These are phyloP conservation scores for Xylaria sp. DNA, from an alignment of 2,329 filamentous ascomycete genomes.

Conservation along the genomic window DNA sequence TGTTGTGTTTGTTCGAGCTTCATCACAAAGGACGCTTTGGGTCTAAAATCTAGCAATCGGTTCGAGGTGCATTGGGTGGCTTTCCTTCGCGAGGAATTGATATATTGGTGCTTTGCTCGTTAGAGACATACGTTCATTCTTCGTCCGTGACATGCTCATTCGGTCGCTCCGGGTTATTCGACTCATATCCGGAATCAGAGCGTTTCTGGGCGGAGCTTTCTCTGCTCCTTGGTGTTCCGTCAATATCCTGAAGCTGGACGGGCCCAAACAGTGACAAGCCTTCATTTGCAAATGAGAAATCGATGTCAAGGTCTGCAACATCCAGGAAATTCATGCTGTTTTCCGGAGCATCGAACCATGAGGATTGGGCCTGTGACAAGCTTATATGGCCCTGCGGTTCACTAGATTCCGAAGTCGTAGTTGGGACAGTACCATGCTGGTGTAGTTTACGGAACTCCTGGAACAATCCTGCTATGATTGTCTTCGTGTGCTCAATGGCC, in stretches of 20 bases:
- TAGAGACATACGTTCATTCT: background rate
- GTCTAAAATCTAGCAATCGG: background rate
- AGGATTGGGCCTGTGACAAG: background rate
- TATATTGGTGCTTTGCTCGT: background rate
- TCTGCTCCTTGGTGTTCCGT: background rate
- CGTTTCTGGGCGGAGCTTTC: background rate
- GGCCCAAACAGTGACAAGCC: background rate
- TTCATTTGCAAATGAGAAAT: background rate
- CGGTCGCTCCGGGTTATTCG: constrained; percentile 11
- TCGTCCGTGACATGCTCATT: background rate
- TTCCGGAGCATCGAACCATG: constrained; percentile 4
- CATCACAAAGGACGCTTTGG: background rate
- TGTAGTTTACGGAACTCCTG: constrained; percentile 24
- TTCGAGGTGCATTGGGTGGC: background rate
- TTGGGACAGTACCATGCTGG: background rate
- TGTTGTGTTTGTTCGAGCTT: background rate
- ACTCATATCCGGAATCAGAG: constrained; percentile 25
- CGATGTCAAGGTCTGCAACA: background rate
- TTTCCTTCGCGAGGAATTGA: background rate
- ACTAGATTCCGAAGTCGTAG: background rate
- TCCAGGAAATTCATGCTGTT: background rate
- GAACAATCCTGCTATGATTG: constrained; percentile 22
- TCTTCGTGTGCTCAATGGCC: constrained; percentile 13
- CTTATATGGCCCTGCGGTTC: constrained; percentile 7
- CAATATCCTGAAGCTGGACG: background rate